phyloP scores from a whole-genome alignment of 129 eudicot genomes.

The Sambucus nigra region DNA sequence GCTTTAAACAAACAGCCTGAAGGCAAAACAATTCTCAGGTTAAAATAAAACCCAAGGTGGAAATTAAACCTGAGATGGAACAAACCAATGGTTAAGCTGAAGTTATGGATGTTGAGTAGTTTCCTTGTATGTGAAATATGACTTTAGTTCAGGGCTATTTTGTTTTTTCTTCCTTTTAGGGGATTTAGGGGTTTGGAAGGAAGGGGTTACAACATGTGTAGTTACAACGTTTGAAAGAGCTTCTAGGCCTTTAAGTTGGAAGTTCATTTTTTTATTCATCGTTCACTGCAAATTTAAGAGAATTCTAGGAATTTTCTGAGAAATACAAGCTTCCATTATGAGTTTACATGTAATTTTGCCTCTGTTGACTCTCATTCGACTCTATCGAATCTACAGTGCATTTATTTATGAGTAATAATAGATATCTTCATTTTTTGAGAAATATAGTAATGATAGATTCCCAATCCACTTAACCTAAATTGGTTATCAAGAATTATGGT shows the following conservation, averaged over 20 bases:
- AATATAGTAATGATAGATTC: no score
- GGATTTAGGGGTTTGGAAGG: no score
- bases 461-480: no score
- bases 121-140: not conserved
- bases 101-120: slow-evolving; percentile 46
- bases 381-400: no score
- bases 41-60: slow-evolving; percentile 22
- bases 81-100: slow-evolving; percentile 34
- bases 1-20: slow-evolving; percentile 14
- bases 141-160: not conserved
- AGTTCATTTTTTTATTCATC: not conserved
- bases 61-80: slow-evolving; percentile 16
- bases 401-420: no score
- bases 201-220: no score
- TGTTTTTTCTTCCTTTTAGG: not conserved
- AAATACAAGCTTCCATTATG: not conserved
- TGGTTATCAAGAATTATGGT: no score
- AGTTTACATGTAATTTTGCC: not conserved
- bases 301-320: not conserved
- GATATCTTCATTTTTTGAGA: no score
- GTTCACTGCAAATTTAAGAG: not conserved
- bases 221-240: not conserved
- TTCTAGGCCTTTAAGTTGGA: not conserved
- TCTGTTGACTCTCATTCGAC: no score
- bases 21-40: slow-evolving; percentile 11